A percentile compares a stretch with the other conserved stretches of the same genome.
Evolutionary conservation across 441 rosid species (phyloP).

Genomic region (Populus hybrid): DNA sequence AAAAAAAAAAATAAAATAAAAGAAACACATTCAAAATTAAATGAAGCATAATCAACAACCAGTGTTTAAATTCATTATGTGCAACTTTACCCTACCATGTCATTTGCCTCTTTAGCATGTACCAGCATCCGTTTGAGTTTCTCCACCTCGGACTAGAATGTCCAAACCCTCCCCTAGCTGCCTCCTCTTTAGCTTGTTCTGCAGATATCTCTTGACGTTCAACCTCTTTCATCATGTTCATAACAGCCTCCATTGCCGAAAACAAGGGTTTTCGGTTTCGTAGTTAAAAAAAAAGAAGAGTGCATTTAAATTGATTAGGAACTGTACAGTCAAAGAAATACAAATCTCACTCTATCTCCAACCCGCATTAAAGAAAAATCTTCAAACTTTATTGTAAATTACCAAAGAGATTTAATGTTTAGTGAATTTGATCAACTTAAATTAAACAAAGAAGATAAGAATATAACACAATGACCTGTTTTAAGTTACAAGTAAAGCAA

Average conservation of each 20-base stretch:
- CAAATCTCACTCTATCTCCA: not conserved
- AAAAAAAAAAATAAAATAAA: not conserved
- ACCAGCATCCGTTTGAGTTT: no score
- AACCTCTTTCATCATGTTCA: slow-evolving; percentile 66
- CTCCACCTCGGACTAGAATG: slow-evolving; percentile 40
- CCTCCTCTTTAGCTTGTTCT: slow-evolving; percentile 69
- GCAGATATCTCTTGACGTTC: slow-evolving; percentile 67
- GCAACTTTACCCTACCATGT: slow-evolving; percentile 47
- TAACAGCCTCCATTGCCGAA: slow-evolving; percentile 67
- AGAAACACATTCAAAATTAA: not conserved
- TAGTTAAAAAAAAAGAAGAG: not conserved
- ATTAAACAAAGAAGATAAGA: not conserved
- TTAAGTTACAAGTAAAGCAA: not conserved
- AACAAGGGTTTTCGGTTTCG: slow-evolving; percentile 74
- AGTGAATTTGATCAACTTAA: not conserved
- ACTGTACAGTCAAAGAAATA: not conserved
- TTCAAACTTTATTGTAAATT: not conserved
- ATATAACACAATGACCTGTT: not conserved
- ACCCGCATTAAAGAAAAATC: not conserved
- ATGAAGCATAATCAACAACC: no score
- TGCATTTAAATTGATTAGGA: not conserved
- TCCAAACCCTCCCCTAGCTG: slow-evolving; percentile 55
- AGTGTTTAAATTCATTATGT: no score
- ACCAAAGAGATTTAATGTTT: not conserved
- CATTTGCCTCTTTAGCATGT: slow-evolving; percentile 69